A percentile compares a stretch with the other conserved stretches of the same genome.
Conservation (phyloP, 352 stramenopile genomes). For the Pythium graminicola region DNA sequence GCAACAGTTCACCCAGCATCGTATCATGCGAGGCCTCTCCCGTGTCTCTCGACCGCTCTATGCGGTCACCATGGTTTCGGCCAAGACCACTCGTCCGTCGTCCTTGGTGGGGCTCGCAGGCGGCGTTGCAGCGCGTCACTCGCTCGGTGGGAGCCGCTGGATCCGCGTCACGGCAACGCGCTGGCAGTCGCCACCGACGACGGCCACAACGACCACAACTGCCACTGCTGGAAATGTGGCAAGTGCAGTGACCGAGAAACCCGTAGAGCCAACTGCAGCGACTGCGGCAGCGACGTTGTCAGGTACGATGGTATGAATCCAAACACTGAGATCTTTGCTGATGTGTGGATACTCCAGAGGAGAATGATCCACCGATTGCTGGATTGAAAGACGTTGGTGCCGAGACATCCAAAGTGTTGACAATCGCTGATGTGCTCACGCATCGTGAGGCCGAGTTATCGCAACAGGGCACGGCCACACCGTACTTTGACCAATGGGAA, state of each 20-base stretch:
- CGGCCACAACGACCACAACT: background rate
- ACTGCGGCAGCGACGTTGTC: background rate
- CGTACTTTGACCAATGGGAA: constrained; percentile 68
- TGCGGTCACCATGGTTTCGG: constrained; percentile 1
- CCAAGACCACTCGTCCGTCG: background rate
- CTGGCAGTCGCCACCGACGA: constrained; percentile 3
- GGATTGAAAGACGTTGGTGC: constrained; percentile 48
- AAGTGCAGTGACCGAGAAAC: background rate
- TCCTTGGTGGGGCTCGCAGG: background rate
- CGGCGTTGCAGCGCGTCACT: background rate
- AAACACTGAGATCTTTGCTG: background rate
- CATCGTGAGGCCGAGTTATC: constrained; percentile 45
- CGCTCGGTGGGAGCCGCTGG: constrained; percentile 2
- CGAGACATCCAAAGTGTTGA: constrained; percentile 60
- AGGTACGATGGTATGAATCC: background rate
- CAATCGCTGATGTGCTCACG: constrained; percentile 64
- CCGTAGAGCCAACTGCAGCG: background rate
- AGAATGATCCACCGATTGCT: constrained; percentile 23
- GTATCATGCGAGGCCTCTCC: constrained; percentile 13
- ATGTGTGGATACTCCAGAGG: constrained; percentile 14
- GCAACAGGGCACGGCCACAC: constrained; percentile 23
- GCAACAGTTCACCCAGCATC: no score
- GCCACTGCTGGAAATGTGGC: background rate
- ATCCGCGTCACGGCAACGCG: constrained; percentile 15
- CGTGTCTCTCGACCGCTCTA: constrained; percentile 20